phyloP scores from a whole-genome alignment of 768 basidiomycete species.

The Gyrodon lividus region DNA sequence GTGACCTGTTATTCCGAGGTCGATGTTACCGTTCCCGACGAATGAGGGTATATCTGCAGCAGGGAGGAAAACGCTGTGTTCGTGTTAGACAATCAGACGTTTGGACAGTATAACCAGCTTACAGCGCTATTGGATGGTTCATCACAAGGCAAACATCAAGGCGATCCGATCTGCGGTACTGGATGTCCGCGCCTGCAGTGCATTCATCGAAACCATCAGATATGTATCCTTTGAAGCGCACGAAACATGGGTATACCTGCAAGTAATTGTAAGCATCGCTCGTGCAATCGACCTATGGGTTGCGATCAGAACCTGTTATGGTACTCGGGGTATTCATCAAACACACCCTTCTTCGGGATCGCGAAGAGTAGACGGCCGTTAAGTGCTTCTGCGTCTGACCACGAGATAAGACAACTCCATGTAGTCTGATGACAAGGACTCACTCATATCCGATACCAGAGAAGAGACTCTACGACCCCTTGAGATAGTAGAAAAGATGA shows the following conservation, averaged over 20 bases:
- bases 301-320: conserved; percentile 1
- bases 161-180: conserved; percentile 83
- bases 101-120: conserved; percentile 28
- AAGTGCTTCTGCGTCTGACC: conserved; percentile 69
- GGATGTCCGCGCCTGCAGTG: conserved; percentile 83
- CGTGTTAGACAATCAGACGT: background rate
- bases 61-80: conserved; percentile 90
- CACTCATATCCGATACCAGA: conserved; percentile 23
- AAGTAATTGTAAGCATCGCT: conserved; percentile 84
- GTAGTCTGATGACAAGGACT: background rate
- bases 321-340: background rate
- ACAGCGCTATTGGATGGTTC: conserved; percentile 95
- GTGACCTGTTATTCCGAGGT: conserved; percentile 96
- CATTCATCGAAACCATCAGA: background rate
- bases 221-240: background rate
- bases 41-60: conserved; percentile 98
- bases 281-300: conserved; percentile 74
- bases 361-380: conserved; percentile 89
- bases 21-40: conserved; percentile 95
- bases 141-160: conserved; percentile 92
- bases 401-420: background rate
- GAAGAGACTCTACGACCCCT: background rate
- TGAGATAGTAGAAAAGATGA: no score
- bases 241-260: conserved; percentile 53
- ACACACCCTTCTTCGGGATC: conserved; percentile 93